Percentiles rank a stretch among this genome's conserved stretches.
Conservation (phyloP, 352 stramenopile species). For the Pythium folliculosum region DNA sequence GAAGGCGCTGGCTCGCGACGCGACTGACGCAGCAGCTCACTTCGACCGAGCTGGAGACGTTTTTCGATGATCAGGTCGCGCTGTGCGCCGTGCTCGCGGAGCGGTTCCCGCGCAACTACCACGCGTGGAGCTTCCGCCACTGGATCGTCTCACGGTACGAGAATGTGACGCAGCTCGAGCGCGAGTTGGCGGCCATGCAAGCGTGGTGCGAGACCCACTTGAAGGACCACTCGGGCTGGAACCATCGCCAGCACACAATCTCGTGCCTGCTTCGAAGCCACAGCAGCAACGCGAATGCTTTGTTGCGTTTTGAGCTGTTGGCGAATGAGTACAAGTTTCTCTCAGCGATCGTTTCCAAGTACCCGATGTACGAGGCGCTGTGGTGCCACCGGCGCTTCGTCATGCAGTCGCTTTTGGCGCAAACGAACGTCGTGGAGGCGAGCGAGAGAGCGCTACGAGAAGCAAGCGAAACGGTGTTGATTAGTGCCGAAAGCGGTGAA, state of each 20-base stretch:
- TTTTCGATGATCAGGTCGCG: constrained; percentile 54
- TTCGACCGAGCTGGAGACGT: constrained; percentile 23
- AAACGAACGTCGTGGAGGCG: not conserved
- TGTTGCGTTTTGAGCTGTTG: constrained; percentile 25
- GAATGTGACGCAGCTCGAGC: constrained; percentile 15
- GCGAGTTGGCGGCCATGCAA: constrained; percentile 55
- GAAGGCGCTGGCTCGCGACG: constrained; percentile 57
- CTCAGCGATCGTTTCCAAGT: constrained; percentile 49
- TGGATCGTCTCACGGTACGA: constrained; percentile 60
- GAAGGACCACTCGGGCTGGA: constrained; percentile 80
- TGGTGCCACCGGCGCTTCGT: constrained; percentile 83
- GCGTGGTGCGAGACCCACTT: constrained; percentile 69
- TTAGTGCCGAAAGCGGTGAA: no score
- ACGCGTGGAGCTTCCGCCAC: constrained; percentile 85
- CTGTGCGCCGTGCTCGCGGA: constrained; percentile 59
- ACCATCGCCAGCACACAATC: constrained; percentile 69
- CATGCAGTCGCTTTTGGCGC: constrained; percentile 43
- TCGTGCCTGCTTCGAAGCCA: constrained; percentile 23
- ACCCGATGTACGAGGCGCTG: constrained; percentile 60
- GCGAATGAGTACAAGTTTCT: constrained; percentile 53
- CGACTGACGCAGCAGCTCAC: constrained; percentile 30
- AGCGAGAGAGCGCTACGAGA: not conserved
- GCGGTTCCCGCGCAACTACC: constrained; percentile 76
- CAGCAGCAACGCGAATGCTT: not conserved
- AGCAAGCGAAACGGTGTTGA: not conserved